Base-by-base conservation (phyloP, 495 filamentous ascomycete species). In the Cercophora samala region DNA sequence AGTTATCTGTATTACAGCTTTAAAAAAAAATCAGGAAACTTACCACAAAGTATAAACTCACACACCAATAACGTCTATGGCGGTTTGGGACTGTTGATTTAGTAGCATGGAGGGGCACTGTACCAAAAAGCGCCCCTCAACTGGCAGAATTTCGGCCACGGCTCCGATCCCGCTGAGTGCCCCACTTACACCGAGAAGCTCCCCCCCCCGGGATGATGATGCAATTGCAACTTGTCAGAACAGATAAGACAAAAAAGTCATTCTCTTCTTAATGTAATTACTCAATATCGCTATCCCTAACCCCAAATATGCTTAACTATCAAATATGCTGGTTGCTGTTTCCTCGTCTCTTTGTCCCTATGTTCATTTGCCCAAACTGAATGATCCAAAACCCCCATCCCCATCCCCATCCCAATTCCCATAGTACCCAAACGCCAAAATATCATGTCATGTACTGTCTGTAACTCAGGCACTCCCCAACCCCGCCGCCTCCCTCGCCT, bases 401-500 rank as follows among this genome's bases (percentile, higher is more conserved):
- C 26, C 26, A 29, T 29, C 26, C 26, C 6, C 37, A 5, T 58
- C 63, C 25, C 60, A 5, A 60, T 13, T 21, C 58, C 22, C 58
- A 26, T 46, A 46, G 5, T 32, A 32, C 37, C 37, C 5, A 46
- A 46, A 46, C 37, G 37, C 37, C 37, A 11, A 13, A 46, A 60
- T 60, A 60, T 60, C n/a, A 26, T 29, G 4, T 9, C 11, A n/a
- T 25, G 32, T 56, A 11, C 9, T n/a, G n/a, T n/a, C n/a, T n/a
- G n/a, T n/a, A n/a, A n/a, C n/a, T 78, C 64, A 84, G 19, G 80
- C 82, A 62, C 79, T 76, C 46, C 79, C 78, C 74, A 78, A 74
- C 18, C 80, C 82, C 8, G 77, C 82, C 67, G 37, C 37, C 37
- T 81, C 76, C 29, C 80, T 70, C 21, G 78, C 77, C 63, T 70